phyloP scores from a whole-genome alignment of 441 rosid genomes.

The Lepidium campestre region DNA sequence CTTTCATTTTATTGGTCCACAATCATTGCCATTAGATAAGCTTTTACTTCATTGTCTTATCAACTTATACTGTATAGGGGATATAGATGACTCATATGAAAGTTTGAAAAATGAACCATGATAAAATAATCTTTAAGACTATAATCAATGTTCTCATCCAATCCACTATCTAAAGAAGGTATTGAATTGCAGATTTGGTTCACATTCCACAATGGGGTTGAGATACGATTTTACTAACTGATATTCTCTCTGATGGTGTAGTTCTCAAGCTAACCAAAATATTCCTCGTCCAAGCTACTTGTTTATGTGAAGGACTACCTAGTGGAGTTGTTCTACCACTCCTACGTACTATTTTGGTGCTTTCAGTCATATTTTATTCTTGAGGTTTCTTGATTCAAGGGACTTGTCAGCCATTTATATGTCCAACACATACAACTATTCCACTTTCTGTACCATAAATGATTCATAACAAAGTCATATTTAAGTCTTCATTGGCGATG shows the following conservation, averaged over 20 bases:
- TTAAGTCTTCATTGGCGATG: slow-evolving; percentile 1
- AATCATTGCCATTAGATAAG: background rate
- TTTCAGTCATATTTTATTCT: slow-evolving; percentile 26
- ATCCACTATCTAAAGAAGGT: slow-evolving; percentile 11
- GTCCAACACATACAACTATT: slow-evolving; percentile 4
- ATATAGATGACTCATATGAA: background rate
- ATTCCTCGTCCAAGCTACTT: slow-evolving; percentile 31
- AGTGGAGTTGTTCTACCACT: slow-evolving; percentile 35
- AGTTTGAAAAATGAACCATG: background rate
- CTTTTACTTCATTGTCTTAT: background rate
- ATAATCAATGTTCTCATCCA: slow-evolving; percentile 23
- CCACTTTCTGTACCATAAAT: slow-evolving; percentile 6
- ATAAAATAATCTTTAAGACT: background rate
- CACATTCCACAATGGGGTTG: slow-evolving; percentile 11
- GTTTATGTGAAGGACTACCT: background rate
- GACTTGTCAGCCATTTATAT: slow-evolving; percentile 14
- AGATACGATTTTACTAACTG: slow-evolving; percentile 20
- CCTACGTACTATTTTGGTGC: slow-evolving; percentile 15
- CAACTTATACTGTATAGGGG: background rate
- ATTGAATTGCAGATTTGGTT: slow-evolving; percentile 22
- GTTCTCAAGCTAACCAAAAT: slow-evolving; percentile 19
- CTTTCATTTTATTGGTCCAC: background rate
- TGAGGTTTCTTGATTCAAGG: slow-evolving; percentile 3
- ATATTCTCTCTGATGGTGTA: slow-evolving; percentile 3
- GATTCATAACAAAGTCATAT: slow-evolving; percentile 5